Percentiles rank a stretch among this genome's conserved stretches.
phyloP scores from a whole-genome alignment of 2,329 filamentous ascomycete species.

The Fusarium sp. region DNA sequence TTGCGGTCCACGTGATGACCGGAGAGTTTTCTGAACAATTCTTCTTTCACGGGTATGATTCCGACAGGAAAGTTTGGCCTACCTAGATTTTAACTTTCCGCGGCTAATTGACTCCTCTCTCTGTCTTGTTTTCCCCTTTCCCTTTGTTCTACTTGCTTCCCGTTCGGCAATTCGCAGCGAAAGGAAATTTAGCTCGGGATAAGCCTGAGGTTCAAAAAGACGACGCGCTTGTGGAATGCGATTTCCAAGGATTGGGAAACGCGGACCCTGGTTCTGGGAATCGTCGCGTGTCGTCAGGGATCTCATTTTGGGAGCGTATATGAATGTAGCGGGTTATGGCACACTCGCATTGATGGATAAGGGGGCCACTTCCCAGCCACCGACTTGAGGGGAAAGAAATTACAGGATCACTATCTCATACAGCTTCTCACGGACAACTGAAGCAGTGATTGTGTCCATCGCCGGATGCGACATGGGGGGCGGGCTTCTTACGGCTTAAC shows the following conservation, averaged over 20 bases:
- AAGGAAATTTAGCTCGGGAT: background rate
- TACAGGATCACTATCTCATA: background rate
- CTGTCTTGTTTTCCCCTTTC: background rate
- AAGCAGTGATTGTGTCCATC: slow-evolving; percentile 8
- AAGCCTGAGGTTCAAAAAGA: background rate
- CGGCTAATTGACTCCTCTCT: background rate
- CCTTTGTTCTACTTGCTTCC: background rate
- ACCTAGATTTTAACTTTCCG: background rate
- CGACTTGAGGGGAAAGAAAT: background rate
- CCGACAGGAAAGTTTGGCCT: background rate
- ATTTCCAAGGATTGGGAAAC: slow-evolving; percentile 19
- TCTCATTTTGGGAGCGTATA: background rate
- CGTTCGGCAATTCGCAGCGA: slow-evolving; percentile 4
- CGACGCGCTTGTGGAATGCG: slow-evolving; percentile 1
- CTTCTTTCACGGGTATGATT: background rate
- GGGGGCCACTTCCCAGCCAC: slow-evolving; percentile 19
- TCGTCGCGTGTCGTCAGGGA: slow-evolving; percentile 36
- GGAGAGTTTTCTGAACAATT: background rate
- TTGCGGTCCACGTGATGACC: slow-evolving; percentile 16
- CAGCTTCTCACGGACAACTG: background rate
- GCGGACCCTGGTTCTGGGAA: slow-evolving; percentile 25
- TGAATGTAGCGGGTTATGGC: slow-evolving; percentile 12
- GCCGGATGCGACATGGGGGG: slow-evolving; percentile 4
- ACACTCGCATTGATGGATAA: slow-evolving; percentile 5
- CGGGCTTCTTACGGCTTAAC: background rate